These are phyloP conservation scores for Mycogone perniciosa DNA, from an alignment of 2,329 filamentous ascomycete genomes.

Conservation along the genomic window DNA sequence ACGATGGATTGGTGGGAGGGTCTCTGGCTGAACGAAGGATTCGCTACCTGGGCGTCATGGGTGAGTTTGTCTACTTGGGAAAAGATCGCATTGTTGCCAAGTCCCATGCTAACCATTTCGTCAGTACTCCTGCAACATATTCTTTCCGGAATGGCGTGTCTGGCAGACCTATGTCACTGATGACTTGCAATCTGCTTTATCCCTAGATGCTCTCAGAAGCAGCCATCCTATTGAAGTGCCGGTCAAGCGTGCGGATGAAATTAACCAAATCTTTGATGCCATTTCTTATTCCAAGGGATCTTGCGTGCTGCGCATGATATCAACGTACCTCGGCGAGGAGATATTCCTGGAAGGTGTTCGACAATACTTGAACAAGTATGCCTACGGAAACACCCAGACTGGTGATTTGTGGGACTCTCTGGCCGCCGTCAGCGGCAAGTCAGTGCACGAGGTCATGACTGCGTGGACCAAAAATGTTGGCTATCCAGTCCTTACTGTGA, in stretches of 20 bases:
- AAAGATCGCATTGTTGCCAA: neutral
- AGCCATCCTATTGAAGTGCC: constrained; percentile 96
- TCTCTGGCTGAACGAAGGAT: constrained; percentile 92
- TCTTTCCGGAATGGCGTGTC: constrained; percentile 98
- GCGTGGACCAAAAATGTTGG: constrained; percentile 97
- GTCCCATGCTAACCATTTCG: constrained; percentile 4
- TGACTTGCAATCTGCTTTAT: constrained; percentile 80
- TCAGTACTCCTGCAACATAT: constrained; percentile 79
- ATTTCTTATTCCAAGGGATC: constrained; percentile 98
- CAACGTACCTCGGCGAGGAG: constrained; percentile 88
- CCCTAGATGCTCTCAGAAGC: constrained; percentile 84
- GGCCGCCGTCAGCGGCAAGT: constrained; percentile 82
- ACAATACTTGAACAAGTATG: constrained; percentile 88
- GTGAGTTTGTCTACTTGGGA: constrained; percentile 10
- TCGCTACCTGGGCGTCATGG: constrained; percentile 51
- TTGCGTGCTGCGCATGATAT: constrained; percentile 94
- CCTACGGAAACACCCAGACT: constrained; percentile 92
- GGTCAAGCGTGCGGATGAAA: constrained; percentile 89
- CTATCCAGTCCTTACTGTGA: constrained; percentile 84
- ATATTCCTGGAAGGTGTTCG: constrained; percentile 88
- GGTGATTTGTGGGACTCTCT: constrained; percentile 86
- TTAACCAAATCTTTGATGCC: constrained; percentile 97
- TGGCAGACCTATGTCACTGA: constrained; percentile 95
- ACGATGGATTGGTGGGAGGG: constrained; percentile 99
- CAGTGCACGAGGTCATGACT: constrained; percentile 83